These are phyloP conservation scores for Exophiala sp. DNA, from an alignment of 2,329 filamentous ascomycete genomes.

Conservation along the genomic window DNA sequence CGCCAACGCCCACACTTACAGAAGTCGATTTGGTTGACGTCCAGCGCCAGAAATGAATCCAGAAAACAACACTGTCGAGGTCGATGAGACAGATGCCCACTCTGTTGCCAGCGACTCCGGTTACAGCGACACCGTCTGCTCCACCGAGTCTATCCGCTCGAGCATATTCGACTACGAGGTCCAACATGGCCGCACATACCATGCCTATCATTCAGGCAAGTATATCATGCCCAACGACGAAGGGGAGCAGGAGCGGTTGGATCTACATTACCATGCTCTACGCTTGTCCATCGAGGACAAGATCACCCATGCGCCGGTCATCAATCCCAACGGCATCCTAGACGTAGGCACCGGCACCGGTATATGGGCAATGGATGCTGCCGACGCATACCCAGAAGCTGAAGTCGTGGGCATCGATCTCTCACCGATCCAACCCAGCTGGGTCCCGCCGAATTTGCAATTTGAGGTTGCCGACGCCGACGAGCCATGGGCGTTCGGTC, in stretches of 20 bases:
- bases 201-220: slow-evolving; percentile 34
- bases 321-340: slow-evolving; percentile 7
- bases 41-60: no score
- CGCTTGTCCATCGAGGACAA: slow-evolving; percentile 9
- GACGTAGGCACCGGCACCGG: slow-evolving; percentile 16
- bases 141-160: slow-evolving; percentile 30
- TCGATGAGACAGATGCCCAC: not conserved
- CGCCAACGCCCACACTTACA: not conserved
- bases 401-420: slow-evolving; percentile 27
- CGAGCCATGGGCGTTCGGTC: slow-evolving; percentile 48
- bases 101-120: slow-evolving; percentile 10
- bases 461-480: slow-evolving; percentile 56
- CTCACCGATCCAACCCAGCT: slow-evolving; percentile 28
- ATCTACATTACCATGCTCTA: slow-evolving; percentile 11
- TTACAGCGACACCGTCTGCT: slow-evolving; percentile 11
- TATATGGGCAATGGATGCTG: slow-evolving; percentile 24
- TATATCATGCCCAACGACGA: slow-evolving; percentile 42
- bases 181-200: slow-evolving; percentile 33
- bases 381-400: slow-evolving; percentile 31
- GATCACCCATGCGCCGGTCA: slow-evolving; percentile 17
- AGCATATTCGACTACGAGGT: slow-evolving; percentile 32
- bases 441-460: slow-evolving; percentile 50
- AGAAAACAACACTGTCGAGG: not conserved
- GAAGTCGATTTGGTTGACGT: no score
- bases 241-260: slow-evolving; percentile 4